phyloP scores from a whole-genome alignment of 805 yeast species.

The Metschnikowia santaceciliae region DNA sequence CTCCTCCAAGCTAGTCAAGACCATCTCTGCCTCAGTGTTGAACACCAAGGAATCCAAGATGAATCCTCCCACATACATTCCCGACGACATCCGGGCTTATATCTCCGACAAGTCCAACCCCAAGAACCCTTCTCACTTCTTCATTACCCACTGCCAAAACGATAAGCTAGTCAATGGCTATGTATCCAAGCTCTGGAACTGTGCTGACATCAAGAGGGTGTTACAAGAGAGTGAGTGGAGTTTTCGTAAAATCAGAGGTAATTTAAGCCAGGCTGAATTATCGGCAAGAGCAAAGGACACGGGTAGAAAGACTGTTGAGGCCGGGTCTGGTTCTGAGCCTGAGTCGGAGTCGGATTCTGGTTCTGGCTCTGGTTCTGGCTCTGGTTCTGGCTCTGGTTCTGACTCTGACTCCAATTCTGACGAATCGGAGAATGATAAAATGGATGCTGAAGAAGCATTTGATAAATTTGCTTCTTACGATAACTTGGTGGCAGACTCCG shows the following conservation, averaged over 20 bases:
- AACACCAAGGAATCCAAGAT: constrained; percentile 25
- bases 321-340: constrained; percentile 16
- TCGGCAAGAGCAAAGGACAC: constrained; percentile 21
- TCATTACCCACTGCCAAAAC: constrained; percentile 38
- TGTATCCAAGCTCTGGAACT: constrained; percentile 47
- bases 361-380: not conserved
- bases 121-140: constrained; percentile 46
- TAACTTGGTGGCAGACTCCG: constrained; percentile 40
- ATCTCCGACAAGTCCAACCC: constrained; percentile 25
- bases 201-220: constrained; percentile 33
- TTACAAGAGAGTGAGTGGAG: constrained; percentile 41
- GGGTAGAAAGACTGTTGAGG: constrained; percentile 17
- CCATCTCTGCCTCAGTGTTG: constrained; percentile 25
- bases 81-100: constrained; percentile 22
- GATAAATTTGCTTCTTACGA: constrained; percentile 37
- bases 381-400: not conserved
- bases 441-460: constrained; percentile 24
- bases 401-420: not conserved
- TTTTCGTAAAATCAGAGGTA: constrained; percentile 45
- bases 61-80: constrained; percentile 34
- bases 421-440: not conserved
- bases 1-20: constrained; percentile 31
- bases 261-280: constrained; percentile 37
- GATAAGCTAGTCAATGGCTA: constrained; percentile 41
- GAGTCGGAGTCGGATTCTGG: constrained; percentile 9